Evolutionary conservation across 2,329 filamentous ascomycete genomes (phyloP).

Genomic region (Diaporthe nobilis): DNA sequence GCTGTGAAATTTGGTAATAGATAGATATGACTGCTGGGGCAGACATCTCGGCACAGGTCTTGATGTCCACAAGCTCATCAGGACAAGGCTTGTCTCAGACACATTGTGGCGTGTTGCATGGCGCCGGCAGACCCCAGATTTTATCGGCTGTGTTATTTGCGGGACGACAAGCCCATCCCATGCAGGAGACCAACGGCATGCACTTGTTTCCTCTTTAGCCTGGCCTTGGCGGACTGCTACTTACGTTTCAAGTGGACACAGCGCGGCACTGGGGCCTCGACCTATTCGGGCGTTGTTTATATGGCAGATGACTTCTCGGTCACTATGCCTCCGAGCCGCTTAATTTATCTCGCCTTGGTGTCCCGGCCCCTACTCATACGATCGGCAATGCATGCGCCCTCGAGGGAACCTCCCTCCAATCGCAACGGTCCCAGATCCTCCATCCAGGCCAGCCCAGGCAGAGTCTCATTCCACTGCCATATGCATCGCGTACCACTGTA

Average conservation of each 20-base stretch:
- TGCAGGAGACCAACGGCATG: constrained; percentile 5
- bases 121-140: constrained; percentile 31
- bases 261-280: constrained; percentile 9
- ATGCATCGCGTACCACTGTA: constrained; percentile 24
- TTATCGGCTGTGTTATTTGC: background rate
- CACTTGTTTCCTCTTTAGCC: constrained; percentile 9
- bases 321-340: constrained; percentile 37
- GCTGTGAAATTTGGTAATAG: background rate
- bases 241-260: constrained; percentile 36
- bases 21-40: background rate
- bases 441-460: background rate
- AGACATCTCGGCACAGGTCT: constrained; percentile 21
- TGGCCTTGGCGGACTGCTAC: constrained; percentile 22
- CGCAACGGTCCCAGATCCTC: constrained; percentile 19
- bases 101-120: constrained; percentile 28
- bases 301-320: constrained; percentile 39
- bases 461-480: constrained; percentile 26
- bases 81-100: constrained; percentile 22
- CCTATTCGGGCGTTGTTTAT: constrained; percentile 35
- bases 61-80: constrained; percentile 20
- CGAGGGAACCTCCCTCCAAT: constrained; percentile 22
- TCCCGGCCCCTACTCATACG: constrained; percentile 11
- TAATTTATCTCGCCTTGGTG: constrained; percentile 35
- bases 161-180: constrained; percentile 23
- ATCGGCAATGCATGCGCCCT: constrained; percentile 28